phyloP scores from a whole-genome alignment of 1,139 yeast species.

The Saccharomycopsis hybrid region DNA sequence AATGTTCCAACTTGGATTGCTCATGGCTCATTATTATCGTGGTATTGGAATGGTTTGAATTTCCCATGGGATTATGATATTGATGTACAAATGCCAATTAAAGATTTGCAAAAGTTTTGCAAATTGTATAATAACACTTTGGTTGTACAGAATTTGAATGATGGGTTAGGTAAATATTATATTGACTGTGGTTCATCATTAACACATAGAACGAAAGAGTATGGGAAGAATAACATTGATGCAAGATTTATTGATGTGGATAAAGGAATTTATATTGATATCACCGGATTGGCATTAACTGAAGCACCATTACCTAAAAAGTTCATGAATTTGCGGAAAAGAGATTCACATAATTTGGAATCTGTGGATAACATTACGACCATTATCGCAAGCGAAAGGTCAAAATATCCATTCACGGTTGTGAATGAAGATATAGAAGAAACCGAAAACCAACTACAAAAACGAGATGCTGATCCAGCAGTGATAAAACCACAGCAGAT shows the following conservation, averaged over 20 bases:
- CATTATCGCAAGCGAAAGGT: background rate
- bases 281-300: conserved; percentile 46
- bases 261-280: conserved; percentile 70
- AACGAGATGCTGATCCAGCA: background rate
- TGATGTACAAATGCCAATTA: conserved; percentile 65
- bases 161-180: conserved; percentile 54
- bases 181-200: conserved; percentile 47
- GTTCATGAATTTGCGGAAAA: conserved; percentile 28
- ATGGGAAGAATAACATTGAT: conserved; percentile 63
- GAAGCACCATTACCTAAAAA: conserved; percentile 34
- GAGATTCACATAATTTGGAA: conserved; percentile 21
- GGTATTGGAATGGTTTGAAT: conserved; percentile 61
- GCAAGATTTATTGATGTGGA: conserved; percentile 76
- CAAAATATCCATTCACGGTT: conserved; percentile 9
- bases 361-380: background rate
- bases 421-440: background rate
- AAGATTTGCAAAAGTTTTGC: conserved; percentile 44
- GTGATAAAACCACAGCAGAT: conserved; percentile 16
- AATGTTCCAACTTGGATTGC: conserved; percentile 55
- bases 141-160: conserved; percentile 56
- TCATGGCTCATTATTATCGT: conserved; percentile 63
- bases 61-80: conserved; percentile 73
- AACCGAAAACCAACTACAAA: too few species aligned
- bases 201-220: conserved; percentile 34
- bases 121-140: conserved; percentile 36